Evolutionary conservation across 768 basidiomycete genomes (phyloP).

Genomic region (Asterophora parasitica): DNA sequence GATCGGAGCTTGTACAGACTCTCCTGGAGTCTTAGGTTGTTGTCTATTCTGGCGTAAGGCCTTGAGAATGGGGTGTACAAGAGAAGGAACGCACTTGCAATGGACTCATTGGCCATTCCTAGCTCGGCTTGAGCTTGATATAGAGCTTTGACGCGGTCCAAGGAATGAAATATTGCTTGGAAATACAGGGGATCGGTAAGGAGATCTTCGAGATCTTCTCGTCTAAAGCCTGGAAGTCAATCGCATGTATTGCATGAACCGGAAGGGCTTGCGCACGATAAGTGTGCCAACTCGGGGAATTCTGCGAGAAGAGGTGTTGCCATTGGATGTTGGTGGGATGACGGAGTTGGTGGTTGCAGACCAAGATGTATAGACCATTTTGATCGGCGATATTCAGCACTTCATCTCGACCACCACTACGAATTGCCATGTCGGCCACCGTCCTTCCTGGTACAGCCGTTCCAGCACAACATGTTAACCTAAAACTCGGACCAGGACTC

Average conservation of each 20-base stretch:
- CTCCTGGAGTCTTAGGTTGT: constrained; percentile 74
- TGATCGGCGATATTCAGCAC: background rate
- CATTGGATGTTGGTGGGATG: constrained; percentile 22
- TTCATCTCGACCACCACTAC: constrained; percentile 12
- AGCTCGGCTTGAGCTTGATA: constrained; percentile 76
- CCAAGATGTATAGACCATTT: background rate
- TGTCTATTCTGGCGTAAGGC: constrained; percentile 39
- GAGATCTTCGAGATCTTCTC: constrained; percentile 88
- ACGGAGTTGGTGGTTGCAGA: constrained; percentile 7
- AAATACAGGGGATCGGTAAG: constrained; percentile 79
- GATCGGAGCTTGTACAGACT: constrained; percentile 68
- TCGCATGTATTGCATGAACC: background rate
- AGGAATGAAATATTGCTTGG: constrained; percentile 80
- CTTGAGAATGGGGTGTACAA: constrained; percentile 1
- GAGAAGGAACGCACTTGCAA: constrained; percentile 62
- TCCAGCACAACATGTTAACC: constrained; percentile 68
- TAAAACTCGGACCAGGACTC: constrained; percentile 85
- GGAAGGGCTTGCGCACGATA: constrained; percentile 51
- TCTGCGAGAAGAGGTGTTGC: constrained; percentile 48
- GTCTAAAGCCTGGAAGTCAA: constrained; percentile 37
- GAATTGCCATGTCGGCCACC: constrained; percentile 43
- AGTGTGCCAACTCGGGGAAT: constrained; percentile 67
- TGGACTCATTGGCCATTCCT: constrained; percentile 77
- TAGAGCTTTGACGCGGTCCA: constrained; percentile 67
- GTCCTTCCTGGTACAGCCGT: constrained; percentile 82